Percentiles rank a stretch among this genome's conserved stretches.
Conservation (phyloP, 169 alveolate genomes). For the Cryptosporidium meleagridis region DNA sequence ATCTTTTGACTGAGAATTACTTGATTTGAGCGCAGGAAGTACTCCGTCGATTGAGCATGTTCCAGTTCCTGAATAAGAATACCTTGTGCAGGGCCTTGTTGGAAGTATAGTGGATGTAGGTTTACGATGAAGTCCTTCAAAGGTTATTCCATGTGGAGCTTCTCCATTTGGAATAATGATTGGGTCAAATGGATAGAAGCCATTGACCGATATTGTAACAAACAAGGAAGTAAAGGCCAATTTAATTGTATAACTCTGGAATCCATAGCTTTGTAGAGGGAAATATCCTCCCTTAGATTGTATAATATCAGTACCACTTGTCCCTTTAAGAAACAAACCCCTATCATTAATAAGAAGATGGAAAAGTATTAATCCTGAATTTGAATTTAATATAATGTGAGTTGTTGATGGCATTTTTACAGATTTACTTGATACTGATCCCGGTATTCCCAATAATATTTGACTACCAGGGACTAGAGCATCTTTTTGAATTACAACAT, state of each 20-base stretch:
- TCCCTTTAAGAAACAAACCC: conserved; percentile 16
- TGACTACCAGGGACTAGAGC: conserved; percentile 27
- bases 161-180: conserved; percentile 34
- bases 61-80: conserved; percentile 10
- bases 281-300: conserved; percentile 63
- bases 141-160: background rate
- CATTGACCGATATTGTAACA: conserved; percentile 27
- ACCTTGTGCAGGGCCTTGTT: conserved; percentile 23
- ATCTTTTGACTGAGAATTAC: background rate
- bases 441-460: conserved; percentile 43
- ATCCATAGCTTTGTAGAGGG: conserved; percentile 43
- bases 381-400: background rate
- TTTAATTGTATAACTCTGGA: conserved; percentile 27
- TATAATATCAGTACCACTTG: conserved; percentile 27
- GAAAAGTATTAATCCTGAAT: conserved; percentile 24
- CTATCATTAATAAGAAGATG: conserved; percentile 28
- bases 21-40: conserved; percentile 12
- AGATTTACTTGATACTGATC: conserved; percentile 25
- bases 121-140: background rate
- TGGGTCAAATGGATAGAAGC: conserved; percentile 23
- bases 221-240: conserved; percentile 20
- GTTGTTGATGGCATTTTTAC: background rate
- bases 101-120: conserved; percentile 56
- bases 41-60: conserved; percentile 35
- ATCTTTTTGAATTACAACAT: background rate